phyloP scores from a whole-genome alignment of 2,329 filamentous ascomycete genomes.

The Sporothrix inflata region DNA sequence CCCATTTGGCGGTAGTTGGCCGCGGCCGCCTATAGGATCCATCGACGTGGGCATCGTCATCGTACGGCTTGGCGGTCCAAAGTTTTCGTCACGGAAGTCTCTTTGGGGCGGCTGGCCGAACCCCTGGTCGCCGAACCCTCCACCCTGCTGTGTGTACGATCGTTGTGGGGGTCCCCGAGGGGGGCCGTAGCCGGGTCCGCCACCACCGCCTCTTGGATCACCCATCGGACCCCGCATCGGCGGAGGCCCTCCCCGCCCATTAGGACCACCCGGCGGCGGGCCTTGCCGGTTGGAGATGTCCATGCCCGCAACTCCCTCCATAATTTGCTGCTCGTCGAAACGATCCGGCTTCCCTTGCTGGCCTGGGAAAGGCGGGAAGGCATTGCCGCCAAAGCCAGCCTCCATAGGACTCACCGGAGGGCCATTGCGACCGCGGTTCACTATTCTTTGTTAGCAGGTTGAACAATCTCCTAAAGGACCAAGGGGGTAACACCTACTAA shows the following conservation, averaged over 20 bases:
- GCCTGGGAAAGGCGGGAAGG: constrained; percentile 51
- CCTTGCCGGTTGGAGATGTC: constrained; percentile 42
- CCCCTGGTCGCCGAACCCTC: constrained; percentile 38
- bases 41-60: constrained; percentile 63
- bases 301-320: constrained; percentile 49
- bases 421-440: constrained; percentile 40
- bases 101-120: constrained; percentile 38
- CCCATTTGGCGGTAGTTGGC: constrained; percentile 45
- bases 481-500: constrained; percentile 44
- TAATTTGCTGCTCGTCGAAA: constrained; percentile 47
- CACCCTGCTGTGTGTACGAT: constrained; percentile 35
- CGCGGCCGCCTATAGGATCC: constrained; percentile 47
- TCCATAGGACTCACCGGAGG: constrained; percentile 37
- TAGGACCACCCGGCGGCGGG: constrained; percentile 29
- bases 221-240: constrained; percentile 38
- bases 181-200: constrained; percentile 35
- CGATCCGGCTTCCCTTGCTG: constrained; percentile 45
- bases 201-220: constrained; percentile 34
- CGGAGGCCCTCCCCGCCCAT: constrained; percentile 28
- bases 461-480: too few species aligned
- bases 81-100: constrained; percentile 48
- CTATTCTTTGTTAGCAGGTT: constrained; percentile 28
- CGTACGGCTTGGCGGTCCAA: constrained; percentile 59
- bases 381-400: constrained; percentile 45
- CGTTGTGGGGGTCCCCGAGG: constrained; percentile 32